Base-by-base conservation (phyloP, 1,284 basidiomycete species). In the Tilletia horrida region DNA sequence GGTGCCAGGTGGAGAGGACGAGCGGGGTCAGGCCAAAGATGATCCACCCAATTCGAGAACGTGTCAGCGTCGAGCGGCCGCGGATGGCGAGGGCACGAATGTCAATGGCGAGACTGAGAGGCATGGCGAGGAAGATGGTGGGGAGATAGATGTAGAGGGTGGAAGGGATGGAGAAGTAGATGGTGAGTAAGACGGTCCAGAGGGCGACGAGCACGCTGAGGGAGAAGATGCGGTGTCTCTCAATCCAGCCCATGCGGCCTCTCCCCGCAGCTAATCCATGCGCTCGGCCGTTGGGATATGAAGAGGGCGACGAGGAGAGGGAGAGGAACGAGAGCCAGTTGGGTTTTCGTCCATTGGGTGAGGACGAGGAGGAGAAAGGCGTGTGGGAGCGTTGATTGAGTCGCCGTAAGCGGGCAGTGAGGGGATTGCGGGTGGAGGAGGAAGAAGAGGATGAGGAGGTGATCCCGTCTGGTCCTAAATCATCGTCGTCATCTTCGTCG, bases 151-250 rank as follows among this genome's bases (percentile, higher is more conserved):
- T 4, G 23, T 65, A 67, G 3, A 72, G 42, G 4, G 71, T 72
- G 1, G 66, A 70, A 3, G 70, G 71, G 13, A 72, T 52, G 50
- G 21, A 48, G 52, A 72, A 72, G 62, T 70, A 69, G 21, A 66
- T 55, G 61, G 45, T 63, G 13, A 68, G 63, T n/a, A 25, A 27
- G 16, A 44, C 29, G 14, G 55, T 59, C 4, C 55, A 18, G 55
- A 59, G 16, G 7, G 55, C 55, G 3, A 29, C 31, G 25, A 59
- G 16, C 4, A 59, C 29, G 29, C 29, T 4, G 25, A 59, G 29
- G 1, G 27, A 31, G 55, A 59, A 59, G 11, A 35, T 29, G 25
- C 55, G 55, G 35, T 59, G 55, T 40, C 55, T 25, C 31, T 59
- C 55, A 11, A 59, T 13, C 55, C 55, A 59, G 55, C 55, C 55